Conservation (phyloP, 495 filamentous ascomycete genomes). For the Tuber magnatum region DNA sequence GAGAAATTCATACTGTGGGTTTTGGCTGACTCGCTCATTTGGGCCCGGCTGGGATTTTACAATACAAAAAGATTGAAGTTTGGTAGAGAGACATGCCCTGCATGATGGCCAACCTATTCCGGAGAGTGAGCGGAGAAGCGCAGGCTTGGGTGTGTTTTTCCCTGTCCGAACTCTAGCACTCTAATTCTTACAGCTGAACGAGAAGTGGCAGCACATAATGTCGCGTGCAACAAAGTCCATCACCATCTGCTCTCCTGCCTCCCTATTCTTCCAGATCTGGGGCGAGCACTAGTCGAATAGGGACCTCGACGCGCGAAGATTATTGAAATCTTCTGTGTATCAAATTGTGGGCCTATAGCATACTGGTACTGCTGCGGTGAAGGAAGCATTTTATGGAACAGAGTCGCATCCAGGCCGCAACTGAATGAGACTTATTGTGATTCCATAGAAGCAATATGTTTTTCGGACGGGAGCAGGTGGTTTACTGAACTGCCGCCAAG, state of each 20-base stretch:
- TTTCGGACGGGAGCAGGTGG: constrained; percentile 19
- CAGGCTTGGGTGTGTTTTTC: background rate
- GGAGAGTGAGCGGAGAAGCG: background rate
- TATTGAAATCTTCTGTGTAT: background rate
- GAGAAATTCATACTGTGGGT: background rate
- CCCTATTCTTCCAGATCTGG: background rate
- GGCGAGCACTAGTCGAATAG: background rate
- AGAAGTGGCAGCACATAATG: background rate
- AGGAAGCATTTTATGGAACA: background rate
- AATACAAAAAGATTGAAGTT: background rate
- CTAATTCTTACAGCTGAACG: background rate
- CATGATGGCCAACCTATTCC: background rate
- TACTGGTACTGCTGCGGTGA: background rate
- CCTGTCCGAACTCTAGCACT: background rate
- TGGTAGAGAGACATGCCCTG: background rate
- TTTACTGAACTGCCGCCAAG: constrained; percentile 31
- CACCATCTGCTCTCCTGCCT: background rate
- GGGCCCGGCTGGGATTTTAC: background rate
- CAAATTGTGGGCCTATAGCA: background rate
- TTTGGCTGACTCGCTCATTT: background rate
- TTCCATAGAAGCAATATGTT: background rate
- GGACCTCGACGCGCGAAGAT: background rate
- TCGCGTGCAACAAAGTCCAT: background rate
- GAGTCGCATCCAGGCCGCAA: background rate
- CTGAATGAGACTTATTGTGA: background rate